phyloP scores from a whole-genome alignment of 805 yeast species.

The Kodamaea neixiangensis region DNA sequence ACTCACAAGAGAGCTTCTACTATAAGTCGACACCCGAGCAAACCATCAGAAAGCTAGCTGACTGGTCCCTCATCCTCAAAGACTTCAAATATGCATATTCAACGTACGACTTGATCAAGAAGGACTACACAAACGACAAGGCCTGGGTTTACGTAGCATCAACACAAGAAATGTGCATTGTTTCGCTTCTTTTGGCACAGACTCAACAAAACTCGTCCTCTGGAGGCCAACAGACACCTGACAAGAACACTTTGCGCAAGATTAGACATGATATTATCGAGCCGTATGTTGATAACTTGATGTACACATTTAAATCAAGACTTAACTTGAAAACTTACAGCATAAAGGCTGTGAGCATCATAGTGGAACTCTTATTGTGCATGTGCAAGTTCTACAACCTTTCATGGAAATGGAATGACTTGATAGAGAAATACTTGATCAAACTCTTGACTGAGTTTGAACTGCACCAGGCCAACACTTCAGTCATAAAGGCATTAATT shows the following conservation, averaged over 20 bases:
- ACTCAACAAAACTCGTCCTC: slow-evolving; percentile 35
- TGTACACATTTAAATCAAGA: slow-evolving; percentile 74
- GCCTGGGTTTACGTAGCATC: slow-evolving; percentile 83
- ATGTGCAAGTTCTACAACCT: slow-evolving; percentile 42
- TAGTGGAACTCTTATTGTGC: slow-evolving; percentile 68
- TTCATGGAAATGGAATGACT: slow-evolving; percentile 48
- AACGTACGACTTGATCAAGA: slow-evolving; percentile 78
- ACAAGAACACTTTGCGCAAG: slow-evolving; percentile 45
- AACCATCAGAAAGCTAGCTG: slow-evolving; percentile 79
- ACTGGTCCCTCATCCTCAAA: slow-evolving; percentile 87
- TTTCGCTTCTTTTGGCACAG: slow-evolving; percentile 65
- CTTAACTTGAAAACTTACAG: slow-evolving; percentile 70
- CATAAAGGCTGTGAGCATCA: slow-evolving; percentile 62
- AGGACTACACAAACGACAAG: slow-evolving; percentile 74
- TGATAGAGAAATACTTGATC: slow-evolving; percentile 46
- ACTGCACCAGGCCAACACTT: slow-evolving; percentile 46
- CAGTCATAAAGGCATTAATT: slow-evolving; percentile 48
- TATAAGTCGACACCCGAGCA: slow-evolving; percentile 67
- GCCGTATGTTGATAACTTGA: slow-evolving; percentile 68
- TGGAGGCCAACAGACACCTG: slow-evolving; percentile 26
- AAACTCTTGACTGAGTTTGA: slow-evolving; percentile 47
- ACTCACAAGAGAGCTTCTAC: slow-evolving; percentile 57
- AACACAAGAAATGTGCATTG: slow-evolving; percentile 84
- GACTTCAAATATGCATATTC: slow-evolving; percentile 84
- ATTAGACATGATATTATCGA: slow-evolving; percentile 55